These are phyloP conservation scores for Evernia prunastri DNA, from an alignment of 495 filamentous ascomycete genomes.

Conservation along the genomic window DNA sequence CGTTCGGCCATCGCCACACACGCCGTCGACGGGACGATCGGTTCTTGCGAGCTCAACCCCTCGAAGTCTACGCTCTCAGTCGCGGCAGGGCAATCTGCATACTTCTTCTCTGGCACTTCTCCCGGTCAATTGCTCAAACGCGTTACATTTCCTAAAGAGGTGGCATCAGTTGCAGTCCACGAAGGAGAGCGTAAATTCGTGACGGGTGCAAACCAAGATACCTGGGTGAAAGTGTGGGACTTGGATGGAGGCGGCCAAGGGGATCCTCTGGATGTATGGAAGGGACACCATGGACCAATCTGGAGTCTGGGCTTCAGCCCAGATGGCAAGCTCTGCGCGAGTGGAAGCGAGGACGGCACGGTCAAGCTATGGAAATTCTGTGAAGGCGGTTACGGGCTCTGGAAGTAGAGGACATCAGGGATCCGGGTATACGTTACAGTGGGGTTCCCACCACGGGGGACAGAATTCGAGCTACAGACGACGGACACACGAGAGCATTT, in stretches of 20 bases:
- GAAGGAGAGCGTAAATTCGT: conserved; percentile 72
- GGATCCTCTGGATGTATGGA: conserved; percentile 82
- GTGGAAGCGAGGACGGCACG: conserved; percentile 93
- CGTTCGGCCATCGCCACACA: conserved; percentile 64
- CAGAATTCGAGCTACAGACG: background rate
- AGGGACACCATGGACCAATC: conserved; percentile 94
- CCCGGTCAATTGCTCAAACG: conserved; percentile 70
- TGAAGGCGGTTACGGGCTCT: conserved; percentile 60
- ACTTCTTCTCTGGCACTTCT: conserved; percentile 77
- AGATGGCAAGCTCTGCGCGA: conserved; percentile 91
- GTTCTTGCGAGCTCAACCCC: conserved; percentile 79
- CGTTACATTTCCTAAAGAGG: conserved; percentile 67
- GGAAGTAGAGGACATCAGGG: conserved; percentile 40
- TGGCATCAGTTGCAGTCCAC: conserved; percentile 85
- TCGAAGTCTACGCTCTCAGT: conserved; percentile 44
- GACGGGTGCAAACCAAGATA: conserved; percentile 77
- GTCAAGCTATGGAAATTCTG: conserved; percentile 88
- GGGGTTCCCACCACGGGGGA: background rate
- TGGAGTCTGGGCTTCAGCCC: conserved; percentile 94
- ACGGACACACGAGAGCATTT: background rate
- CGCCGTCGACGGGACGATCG: conserved; percentile 71
- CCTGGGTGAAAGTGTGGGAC: conserved; percentile 90
- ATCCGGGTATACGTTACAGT: background rate
- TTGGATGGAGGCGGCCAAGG: conserved; percentile 55
- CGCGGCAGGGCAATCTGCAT: conserved; percentile 79